Percentiles rank a stretch among this genome's conserved stretches.
phyloP scores from a whole-genome alignment of 768 basidiomycete species.

The Russula sp. region DNA sequence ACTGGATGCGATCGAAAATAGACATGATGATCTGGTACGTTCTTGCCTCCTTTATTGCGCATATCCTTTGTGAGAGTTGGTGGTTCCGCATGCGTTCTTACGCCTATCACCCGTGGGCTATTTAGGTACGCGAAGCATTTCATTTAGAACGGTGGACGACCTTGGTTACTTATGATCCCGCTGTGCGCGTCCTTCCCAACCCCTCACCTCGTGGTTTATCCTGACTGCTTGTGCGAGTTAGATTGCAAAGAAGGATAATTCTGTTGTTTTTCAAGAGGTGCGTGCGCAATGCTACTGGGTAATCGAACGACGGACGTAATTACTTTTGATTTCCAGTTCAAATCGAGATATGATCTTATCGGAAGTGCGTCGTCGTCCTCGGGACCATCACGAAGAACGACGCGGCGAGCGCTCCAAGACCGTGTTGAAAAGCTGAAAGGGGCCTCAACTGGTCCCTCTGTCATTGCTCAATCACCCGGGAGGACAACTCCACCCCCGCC shows the following conservation, averaged over 20 bases:
- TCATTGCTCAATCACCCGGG: conserved; percentile 24
- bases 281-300: conserved; percentile 31
- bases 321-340: conserved; percentile 45
- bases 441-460: conserved; percentile 32
- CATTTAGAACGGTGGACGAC: conserved; percentile 81
- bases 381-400: conserved; percentile 52
- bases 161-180: conserved; percentile 74
- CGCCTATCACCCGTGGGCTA: conserved; percentile 15
- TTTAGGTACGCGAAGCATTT: conserved; percentile 80
- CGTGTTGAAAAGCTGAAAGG: conserved; percentile 47
- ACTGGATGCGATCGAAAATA: conserved; percentile 56
- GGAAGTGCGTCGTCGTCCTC: conserved; percentile 44
- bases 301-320: conserved; percentile 3
- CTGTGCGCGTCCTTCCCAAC: conserved; percentile 42
- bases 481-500: conserved; percentile 21
- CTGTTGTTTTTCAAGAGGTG: conserved; percentile 72
- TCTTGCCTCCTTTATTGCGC: background rate
- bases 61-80: conserved; percentile 2
- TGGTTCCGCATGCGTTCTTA: background rate
- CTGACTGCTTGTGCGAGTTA: conserved; percentile 33
- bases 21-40: conserved; percentile 73
- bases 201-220: background rate
- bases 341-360: conserved; percentile 59
- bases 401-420: conserved; percentile 57
- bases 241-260: conserved; percentile 71